phyloP scores from a whole-genome alignment of 2,329 filamentous ascomycete species.

The Hypoxylon sp. region DNA sequence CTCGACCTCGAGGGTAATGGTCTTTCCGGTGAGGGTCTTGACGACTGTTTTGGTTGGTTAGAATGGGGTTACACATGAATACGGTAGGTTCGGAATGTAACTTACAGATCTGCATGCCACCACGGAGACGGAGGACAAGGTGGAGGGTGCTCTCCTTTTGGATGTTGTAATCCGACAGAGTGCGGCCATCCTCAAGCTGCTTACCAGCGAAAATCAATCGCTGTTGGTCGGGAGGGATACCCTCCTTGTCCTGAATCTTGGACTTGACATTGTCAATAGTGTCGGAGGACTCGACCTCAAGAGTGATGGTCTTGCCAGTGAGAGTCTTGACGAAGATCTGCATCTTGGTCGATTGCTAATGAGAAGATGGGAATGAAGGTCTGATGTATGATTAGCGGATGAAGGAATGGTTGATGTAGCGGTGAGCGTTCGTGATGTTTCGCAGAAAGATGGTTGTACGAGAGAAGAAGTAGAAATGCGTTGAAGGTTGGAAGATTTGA shows the following conservation, averaged over 20 bases:
- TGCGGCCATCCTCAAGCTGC: conserved; percentile 60
- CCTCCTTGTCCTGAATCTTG: conserved; percentile 93
- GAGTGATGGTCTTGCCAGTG: conserved; percentile 88
- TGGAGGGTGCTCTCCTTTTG: conserved; percentile 75
- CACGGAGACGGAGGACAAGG: conserved; percentile 75
- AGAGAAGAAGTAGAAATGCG: conserved; percentile 19
- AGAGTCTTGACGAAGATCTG: conserved; percentile 99
- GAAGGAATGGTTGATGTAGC: too few relatives aligned
- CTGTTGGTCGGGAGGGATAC: conserved; percentile 86
- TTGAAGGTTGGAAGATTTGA: conserved; percentile 24
- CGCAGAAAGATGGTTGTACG: conserved; percentile 23
- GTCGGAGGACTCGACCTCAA: conserved; percentile 80
- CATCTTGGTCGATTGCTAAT: conserved; percentile 66
- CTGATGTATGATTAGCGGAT: conserved; percentile 23
- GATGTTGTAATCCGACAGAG: conserved; percentile 65
- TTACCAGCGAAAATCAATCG: conserved; percentile 79
- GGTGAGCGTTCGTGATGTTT: too few relatives aligned
- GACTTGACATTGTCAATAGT: conserved; percentile 89
- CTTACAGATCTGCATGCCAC: conserved; percentile 73
- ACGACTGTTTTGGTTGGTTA: conserved; percentile 58
- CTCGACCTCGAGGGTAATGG: conserved; percentile 90
- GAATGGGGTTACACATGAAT: too few relatives aligned
- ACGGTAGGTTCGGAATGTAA: too few relatives aligned
- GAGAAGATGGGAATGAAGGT: conserved; percentile 26
- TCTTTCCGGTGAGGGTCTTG: conserved; percentile 91